Base-by-base conservation (phyloP, 306 rosid species). In the Trichosanthes truncata region DNA sequence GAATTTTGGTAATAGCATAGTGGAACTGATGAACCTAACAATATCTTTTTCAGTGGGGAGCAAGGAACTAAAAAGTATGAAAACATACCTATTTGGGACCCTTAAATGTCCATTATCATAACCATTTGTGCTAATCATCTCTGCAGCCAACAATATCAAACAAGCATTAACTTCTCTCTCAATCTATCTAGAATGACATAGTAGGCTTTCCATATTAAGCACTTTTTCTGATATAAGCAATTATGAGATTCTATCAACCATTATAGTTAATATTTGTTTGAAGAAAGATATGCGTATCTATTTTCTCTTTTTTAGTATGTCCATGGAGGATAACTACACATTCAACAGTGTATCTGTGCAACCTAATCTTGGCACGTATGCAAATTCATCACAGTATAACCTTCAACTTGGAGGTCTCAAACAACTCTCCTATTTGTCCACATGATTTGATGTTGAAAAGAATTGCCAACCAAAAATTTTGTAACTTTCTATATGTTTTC, bases 401-500 rank as follows among this genome's bases (percentile, higher is more conserved):
- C 69, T 78, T 71, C 51, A 38, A 86, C 78, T 65, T 78, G 67
- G 65, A 69, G 85, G 84, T 82, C 79, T 80, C 82, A 75, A 81
- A 84, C 87, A 83, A 81, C 78, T 80, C 83, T 63, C 76, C 82
- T 84, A 78, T 87, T 83, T 86, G 80, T 71, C 85, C 80, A 68
- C 83, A 76, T 88, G 95, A 91, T 91, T 87, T 84, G 93, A 85
- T 84, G 82, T 85, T 88, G 99, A 93, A 84, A 91, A 84, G 96
- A 89, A 88, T 77, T 83, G 87, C 96, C 92, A 90, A 90, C 96
- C 87, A 86, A 83, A 71, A 84, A 63, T 84, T 85, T 93, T 95
- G 99, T 89, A 84, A 82, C 88, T 88, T 89, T 93, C 97, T 93
- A 82, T 75, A 87, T 88, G 99, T 91, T 89, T 89, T 88, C 96